Evolutionary conservation across 2,329 filamentous ascomycete species (phyloP), one percentile per base, ranked within the genome.

Genomic region (Fusarium sp.): DNA sequence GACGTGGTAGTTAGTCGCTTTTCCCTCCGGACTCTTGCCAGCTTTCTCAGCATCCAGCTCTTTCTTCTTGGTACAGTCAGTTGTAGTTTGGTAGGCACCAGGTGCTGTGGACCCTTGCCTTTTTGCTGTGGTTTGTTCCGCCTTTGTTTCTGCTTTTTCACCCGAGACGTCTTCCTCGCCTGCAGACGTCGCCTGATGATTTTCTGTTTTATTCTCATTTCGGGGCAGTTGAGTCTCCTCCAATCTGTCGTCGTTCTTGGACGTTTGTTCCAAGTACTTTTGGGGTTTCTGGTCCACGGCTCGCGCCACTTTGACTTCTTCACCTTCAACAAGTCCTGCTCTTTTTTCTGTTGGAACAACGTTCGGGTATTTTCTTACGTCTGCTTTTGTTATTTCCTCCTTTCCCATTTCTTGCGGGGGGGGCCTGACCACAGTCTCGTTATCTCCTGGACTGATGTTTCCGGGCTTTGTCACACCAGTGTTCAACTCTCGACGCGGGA

Each of bases 101-200:
- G 72, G 72, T 74, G 40, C 72, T 73, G 72, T 74, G 42, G 37
- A 71, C 63, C 72, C 72, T 65, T 62, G 64, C 61, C 57, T 57
- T 58, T 73, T 57, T 59, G 59, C 50, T 57, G 57, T 49, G 41
- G 59, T 60, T 45, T 49, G 60, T 58, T 53, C 47, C 30, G 52
- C 44, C 36, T 51, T 58, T 62, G 37, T 47, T 57, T 65, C 60
- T 59, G 59, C 41, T 49, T 60, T 62, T 42, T 33, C 41, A 53
- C 60, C 65, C 34, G 49, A 47, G 34, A 50, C 37, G 37, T 44
- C 30, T 28, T 45, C 50, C 26, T 37, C 58, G 13, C 45, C 26
- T n/a, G 36, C 26, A 11, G 37, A 33, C 34, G 45, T 37, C 16
- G 38, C 38, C 62, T 57, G 57, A 30, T 47, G 44, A 41, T 46